These are phyloP conservation scores for Dendryphion nanum DNA, from an alignment of 2,329 filamentous ascomycete species.

Conservation along the genomic window DNA sequence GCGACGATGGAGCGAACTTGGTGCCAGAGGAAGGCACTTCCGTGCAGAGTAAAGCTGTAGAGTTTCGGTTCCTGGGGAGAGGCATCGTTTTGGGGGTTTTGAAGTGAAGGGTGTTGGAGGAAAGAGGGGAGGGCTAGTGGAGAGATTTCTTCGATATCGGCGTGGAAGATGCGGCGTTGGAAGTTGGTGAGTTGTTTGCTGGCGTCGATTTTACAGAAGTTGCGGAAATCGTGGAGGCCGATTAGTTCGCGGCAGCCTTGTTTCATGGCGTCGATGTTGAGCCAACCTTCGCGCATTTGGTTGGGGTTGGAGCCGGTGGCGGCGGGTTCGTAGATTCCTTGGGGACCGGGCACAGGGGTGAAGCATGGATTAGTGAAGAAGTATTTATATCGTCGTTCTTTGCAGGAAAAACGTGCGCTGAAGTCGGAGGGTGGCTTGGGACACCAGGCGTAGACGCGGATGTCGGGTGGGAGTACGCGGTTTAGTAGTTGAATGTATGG, in stretches of 20 bases:
- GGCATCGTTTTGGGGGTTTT: conserved; percentile 3
- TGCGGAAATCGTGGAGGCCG: conserved; percentile 90
- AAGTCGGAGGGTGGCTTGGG: conserved; percentile 76
- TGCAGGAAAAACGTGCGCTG: conserved; percentile 88
- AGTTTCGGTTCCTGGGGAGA: conserved; percentile 54
- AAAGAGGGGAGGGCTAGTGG: conserved; percentile 26
- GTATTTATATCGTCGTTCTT: conserved; percentile 88
- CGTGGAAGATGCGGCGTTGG: conserved; percentile 72
- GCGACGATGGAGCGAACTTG: conserved; percentile 95
- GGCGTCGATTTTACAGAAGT: conserved; percentile 92
- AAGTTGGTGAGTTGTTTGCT: conserved; percentile 88
- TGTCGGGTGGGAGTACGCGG: conserved; percentile 82
- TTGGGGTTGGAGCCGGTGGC: conserved; percentile 7
- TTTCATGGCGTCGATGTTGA: conserved; percentile 86
- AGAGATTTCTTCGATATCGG: conserved; percentile 62
- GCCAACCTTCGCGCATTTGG: conserved; percentile 59
- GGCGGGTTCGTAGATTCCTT: conserved; percentile 46
- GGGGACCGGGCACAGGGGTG: conserved; percentile 59
- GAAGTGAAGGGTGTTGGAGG: conserved; percentile 26
- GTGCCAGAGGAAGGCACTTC: conserved; percentile 95
- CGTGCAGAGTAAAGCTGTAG: conserved; percentile 85
- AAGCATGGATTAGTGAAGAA: conserved; percentile 97
- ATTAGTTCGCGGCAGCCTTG: conserved; percentile 75
- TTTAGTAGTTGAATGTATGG: conserved; percentile 83
- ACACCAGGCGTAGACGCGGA: conserved; percentile 90